Evolutionary conservation across 805 yeast species (phyloP), one percentile per base, ranked within the genome.

Genomic region (Suhomyces emberorum): DNA sequence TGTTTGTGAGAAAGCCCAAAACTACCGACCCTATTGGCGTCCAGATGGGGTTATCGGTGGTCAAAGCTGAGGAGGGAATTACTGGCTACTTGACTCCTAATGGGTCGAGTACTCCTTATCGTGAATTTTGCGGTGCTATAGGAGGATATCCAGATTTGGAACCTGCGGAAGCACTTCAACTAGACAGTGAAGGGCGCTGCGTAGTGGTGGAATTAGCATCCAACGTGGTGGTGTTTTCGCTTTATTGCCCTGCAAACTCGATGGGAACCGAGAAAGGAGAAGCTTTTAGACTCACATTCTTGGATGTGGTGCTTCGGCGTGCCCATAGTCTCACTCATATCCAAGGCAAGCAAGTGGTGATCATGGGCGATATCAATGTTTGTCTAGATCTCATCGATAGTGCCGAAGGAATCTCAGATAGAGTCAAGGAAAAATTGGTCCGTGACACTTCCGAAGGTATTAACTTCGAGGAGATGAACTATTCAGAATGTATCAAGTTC

Each of bases 171-270:
- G 75, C 67, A 0, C 40, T 65, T 11, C 59, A 63, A 4, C 48
- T 93, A 0, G 98, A 91, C 53, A 53, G 74, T n/a, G 93, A 93
- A 55, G 98, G 98, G 1, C 66, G 98, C 29, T 76, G 86, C 41
- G 72, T 88, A 2, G 71, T 86, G 4, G 60, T 89, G 0, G 98
- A 93, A 51, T 52, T 89, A 16, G 76, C 80, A 1, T 72, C 69
- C 43, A 74, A 78, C 35, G 51, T 78, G 1, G 85, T 85, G 3
- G 56, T 85, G 0, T 74, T 85, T 30, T 68, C 81, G 0, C 70
- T 82, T 4, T 91, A 91, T 52, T 91, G 97, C 54, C 98, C 98
- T 0, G 98, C 98, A 1, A 87, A 88, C 54, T 86, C 97, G 0
- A 68, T 69, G 57, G 76, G 72, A 1, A 76, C 88, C 0, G 83